A percentile compares a stretch with the other conserved stretches of the same genome.
Evolutionary conservation across 176 grass and related monocot genomes (phyloP).

Genomic region (Elaeis guineensis): DNA sequence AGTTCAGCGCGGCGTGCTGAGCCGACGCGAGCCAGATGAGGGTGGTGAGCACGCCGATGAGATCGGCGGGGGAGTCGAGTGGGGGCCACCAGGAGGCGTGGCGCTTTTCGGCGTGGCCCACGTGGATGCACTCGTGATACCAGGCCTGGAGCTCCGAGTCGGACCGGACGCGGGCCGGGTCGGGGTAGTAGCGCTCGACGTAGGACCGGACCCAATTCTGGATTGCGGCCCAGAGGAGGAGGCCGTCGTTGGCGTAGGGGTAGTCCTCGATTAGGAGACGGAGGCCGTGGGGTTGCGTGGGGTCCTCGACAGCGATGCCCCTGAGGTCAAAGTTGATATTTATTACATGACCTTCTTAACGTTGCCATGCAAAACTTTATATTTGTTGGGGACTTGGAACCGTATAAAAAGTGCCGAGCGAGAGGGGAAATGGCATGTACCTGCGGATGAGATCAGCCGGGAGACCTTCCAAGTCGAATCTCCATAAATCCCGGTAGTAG

Average conservation of each 20-base stretch:
- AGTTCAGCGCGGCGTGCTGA: slow-evolving; percentile 84
- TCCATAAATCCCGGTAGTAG: slow-evolving; percentile 69
- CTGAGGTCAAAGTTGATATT: slow-evolving; percentile 23
- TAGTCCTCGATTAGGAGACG: slow-evolving; percentile 79
- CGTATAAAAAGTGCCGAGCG: no score
- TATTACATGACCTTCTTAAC: no score
- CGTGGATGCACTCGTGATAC: slow-evolving; percentile 73
- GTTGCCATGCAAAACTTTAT: no score
- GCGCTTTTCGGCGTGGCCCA: slow-evolving; percentile 65
- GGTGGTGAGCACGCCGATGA: slow-evolving; percentile 58
- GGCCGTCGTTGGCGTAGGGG: slow-evolving; percentile 87
- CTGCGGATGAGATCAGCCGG: slow-evolving; percentile 86
- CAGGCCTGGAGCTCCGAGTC: slow-evolving; percentile 82
- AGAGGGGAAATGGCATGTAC: slow-evolving; percentile 19
- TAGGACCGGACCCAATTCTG: slow-evolving; percentile 68
- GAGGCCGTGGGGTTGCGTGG: slow-evolving; percentile 62
- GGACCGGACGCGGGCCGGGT: slow-evolving; percentile 39
- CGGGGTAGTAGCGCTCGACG: slow-evolving; percentile 82
- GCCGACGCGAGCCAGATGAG: slow-evolving; percentile 92
- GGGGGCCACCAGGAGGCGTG: slow-evolving; percentile 71
- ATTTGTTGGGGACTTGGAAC: no score
- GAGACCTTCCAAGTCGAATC: slow-evolving; percentile 75
- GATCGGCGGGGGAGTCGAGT: slow-evolving; percentile 60
- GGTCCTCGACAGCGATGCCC: slow-evolving; percentile 72
- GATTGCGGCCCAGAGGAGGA: slow-evolving; percentile 86